Conservation (phyloP, 2,329 filamentous ascomycete species). For the Phoma herbarum region DNA sequence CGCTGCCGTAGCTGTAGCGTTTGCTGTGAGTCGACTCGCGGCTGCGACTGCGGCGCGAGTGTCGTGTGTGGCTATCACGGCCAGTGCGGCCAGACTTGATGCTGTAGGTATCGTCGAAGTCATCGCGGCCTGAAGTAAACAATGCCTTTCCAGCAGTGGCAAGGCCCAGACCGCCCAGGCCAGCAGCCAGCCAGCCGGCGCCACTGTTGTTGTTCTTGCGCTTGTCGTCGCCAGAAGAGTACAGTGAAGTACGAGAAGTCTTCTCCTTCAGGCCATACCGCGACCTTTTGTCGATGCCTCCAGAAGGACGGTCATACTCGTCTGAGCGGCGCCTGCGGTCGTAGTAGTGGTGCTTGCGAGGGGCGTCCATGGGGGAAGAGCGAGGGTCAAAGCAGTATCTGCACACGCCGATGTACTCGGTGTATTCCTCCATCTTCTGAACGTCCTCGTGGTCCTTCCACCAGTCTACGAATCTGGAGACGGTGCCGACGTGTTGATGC, state of each 20-base stretch:
- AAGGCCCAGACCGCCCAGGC: conserved; percentile 63
- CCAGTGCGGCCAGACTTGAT: conserved; percentile 65
- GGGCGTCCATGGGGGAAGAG: conserved; percentile 64
- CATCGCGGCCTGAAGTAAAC: conserved; percentile 58
- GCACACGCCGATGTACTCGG: conserved; percentile 72
- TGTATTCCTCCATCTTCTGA: conserved; percentile 72
- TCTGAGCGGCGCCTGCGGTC: conserved; percentile 54
- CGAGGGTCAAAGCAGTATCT: conserved; percentile 71
- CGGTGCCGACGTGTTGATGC: conserved; percentile 64
- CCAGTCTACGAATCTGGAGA: conserved; percentile 66
- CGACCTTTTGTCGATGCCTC: conserved; percentile 67
- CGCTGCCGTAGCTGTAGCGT: conserved; percentile 57
- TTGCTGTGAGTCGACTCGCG: conserved; percentile 50
- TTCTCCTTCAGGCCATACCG: conserved; percentile 58
- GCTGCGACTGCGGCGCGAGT: conserved; percentile 47
- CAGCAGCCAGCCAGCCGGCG: conserved; percentile 62
- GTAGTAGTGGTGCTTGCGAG: conserved; percentile 67
- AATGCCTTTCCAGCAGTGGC: conserved; percentile 63
- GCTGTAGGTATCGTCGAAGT: conserved; percentile 69
- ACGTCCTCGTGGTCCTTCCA: conserved; percentile 72
- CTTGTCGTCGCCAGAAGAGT: conserved; percentile 43
- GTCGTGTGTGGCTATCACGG: conserved; percentile 46
- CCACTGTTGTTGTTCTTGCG: conserved; percentile 55
- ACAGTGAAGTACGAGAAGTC: conserved; percentile 44
- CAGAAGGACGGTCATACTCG: conserved; percentile 53